Percentiles rank a stretch among this genome's conserved stretches.
Conservation (phyloP, 495 filamentous ascomycete genomes). For the Aspergillus egyptiacus region DNA sequence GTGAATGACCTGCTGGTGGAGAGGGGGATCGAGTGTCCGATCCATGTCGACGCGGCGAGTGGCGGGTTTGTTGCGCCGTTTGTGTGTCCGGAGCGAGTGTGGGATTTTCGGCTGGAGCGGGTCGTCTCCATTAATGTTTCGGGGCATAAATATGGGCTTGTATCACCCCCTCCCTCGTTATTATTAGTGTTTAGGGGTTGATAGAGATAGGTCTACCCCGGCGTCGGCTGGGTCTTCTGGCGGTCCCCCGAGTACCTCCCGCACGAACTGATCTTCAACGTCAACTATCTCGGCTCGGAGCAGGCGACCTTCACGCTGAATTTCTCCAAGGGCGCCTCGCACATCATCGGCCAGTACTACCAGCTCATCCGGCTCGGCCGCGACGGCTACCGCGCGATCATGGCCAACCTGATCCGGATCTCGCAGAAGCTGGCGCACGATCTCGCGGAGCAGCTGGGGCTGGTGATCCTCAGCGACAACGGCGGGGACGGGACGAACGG, state of each 20-base stretch:
- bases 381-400: slow-evolving; percentile 78
- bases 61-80: slow-evolving; percentile 91
- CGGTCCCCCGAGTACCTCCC: slow-evolving; percentile 75
- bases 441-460: slow-evolving; percentile 66
- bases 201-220: slow-evolving; percentile 62
- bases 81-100: slow-evolving; percentile 68
- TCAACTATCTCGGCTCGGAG: slow-evolving; percentile 92
- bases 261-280: slow-evolving; percentile 91
- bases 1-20: slow-evolving; percentile 78
- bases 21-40: slow-evolving; percentile 66
- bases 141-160: slow-evolving; percentile 78
- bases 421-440: slow-evolving; percentile 70
- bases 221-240: slow-evolving; percentile 92
- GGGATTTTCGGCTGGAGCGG: slow-evolving; percentile 83
- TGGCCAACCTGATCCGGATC: slow-evolving; percentile 78
- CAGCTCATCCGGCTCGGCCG: slow-evolving; percentile 89
- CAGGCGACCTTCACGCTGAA: slow-evolving; percentile 97
- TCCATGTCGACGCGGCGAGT: slow-evolving; percentile 86
- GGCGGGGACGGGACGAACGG: slow-evolving; percentile 50
- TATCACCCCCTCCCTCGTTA: slow-evolving; percentile 10
- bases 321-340: slow-evolving; percentile 87
- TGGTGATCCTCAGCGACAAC: slow-evolving; percentile 77
- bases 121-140: slow-evolving; percentile 90
- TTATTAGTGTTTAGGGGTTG: no score
- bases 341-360: slow-evolving; percentile 95